These are phyloP conservation scores for Leccinellum albellum DNA, from an alignment of 768 basidiomycete species.

Conservation along the genomic window DNA sequence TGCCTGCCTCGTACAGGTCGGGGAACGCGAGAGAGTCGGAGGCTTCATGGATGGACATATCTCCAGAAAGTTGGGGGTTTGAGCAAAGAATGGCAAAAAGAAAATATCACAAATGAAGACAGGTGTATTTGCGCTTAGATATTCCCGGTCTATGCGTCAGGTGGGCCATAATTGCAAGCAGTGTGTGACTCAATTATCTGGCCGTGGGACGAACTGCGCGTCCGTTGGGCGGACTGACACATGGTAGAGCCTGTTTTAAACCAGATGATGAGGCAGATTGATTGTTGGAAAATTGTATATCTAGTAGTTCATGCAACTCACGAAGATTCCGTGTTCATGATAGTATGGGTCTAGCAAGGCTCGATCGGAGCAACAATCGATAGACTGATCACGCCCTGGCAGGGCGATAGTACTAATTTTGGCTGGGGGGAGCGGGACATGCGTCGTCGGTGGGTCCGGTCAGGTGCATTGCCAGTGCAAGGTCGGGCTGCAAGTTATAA, in stretches of 20 bases:
- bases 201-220: neutral
- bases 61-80: slow-evolving; percentile 8
- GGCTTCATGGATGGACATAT: slow-evolving; percentile 7
- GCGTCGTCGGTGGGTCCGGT: too few species aligned
- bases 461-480: too few species aligned
- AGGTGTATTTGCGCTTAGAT: neutral
- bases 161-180: neutral
- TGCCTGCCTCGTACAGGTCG: slow-evolving; percentile 60
- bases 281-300: neutral
- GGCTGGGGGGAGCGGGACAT: neutral
- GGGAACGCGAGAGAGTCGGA: slow-evolving; percentile 33
- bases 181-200: neutral
- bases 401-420: neutral
- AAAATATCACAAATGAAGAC: neutral
- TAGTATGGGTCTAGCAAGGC: neutral
- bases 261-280: neutral
- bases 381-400: neutral
- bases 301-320: too few species aligned
- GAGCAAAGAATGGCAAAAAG: slow-evolving; percentile 6
- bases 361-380: neutral
- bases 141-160: neutral
- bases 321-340: too few species aligned
- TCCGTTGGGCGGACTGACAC: neutral
- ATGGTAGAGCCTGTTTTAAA: neutral
- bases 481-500: too few species aligned